Conservation (phyloP, 768 basidiomycete genomes). For the Leucosporidium yakuticum region DNA sequence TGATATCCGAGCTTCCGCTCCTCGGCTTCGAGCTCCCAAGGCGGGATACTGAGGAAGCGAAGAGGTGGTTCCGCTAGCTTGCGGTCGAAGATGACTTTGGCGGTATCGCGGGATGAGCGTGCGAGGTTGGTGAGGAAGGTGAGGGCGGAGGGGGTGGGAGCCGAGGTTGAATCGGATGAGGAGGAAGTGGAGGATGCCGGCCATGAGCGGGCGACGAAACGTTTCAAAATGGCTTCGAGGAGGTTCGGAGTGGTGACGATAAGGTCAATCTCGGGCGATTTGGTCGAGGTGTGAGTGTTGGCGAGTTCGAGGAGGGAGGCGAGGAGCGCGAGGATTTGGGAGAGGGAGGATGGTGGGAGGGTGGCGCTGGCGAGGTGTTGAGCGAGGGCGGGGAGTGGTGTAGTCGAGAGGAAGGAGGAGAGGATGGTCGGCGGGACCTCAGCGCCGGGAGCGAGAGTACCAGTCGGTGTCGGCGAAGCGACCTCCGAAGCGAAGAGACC, state of each 20-base stretch:
- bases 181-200: background rate
- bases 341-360: conserved; percentile 2
- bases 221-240: conserved; percentile 10
- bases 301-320: conserved; percentile 44
- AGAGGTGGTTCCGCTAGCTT: conserved; percentile 58
- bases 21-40: conserved; percentile 41
- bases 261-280: conserved; percentile 23
- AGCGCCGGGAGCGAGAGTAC: background rate
- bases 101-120: conserved; percentile 62
- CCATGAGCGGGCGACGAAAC: conserved; percentile 19
- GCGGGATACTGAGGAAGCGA: conserved; percentile 62
- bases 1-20: conserved; percentile 48
- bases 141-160: conserved; percentile 49
- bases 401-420: background rate
- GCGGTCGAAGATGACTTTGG: conserved; percentile 52
- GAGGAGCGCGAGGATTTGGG: conserved; percentile 52
- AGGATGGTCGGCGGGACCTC: conserved; percentile 11
- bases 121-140: conserved; percentile 57
- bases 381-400: conserved; percentile 4
- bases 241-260: conserved; percentile 16
- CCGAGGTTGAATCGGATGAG: background rate
- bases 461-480: background rate
- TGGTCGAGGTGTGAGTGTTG: conserved; percentile 41
- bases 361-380: conserved; percentile 3
- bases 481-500: background rate